Conservation (phyloP, 2,329 filamentous ascomycete genomes). For the Colletotrichum caudatum region DNA sequence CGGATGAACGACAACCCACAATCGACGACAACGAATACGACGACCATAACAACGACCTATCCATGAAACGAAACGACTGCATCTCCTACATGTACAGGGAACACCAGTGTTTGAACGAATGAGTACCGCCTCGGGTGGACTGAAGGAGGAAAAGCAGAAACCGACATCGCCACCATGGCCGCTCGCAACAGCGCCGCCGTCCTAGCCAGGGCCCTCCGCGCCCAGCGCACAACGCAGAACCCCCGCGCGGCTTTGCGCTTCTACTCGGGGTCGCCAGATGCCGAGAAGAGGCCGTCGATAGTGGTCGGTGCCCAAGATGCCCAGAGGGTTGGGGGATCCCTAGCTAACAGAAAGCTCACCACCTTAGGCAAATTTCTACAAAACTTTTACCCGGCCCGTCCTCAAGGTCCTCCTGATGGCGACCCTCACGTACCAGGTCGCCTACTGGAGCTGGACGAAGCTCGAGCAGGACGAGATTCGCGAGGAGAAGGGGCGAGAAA, state of each 20-base stretch:
- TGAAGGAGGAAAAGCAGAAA: background rate
- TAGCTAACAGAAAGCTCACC: conserved; percentile 1
- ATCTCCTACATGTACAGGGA: background rate
- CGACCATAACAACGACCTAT: conserved; percentile 4
- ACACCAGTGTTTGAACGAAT: background rate
- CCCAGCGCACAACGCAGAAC: conserved; percentile 22
- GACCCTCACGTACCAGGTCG: conserved; percentile 82
- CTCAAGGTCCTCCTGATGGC: conserved; percentile 80
- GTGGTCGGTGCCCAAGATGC: conserved; percentile 18
- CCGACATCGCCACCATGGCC: conserved; percentile 23
- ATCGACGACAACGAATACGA: conserved; percentile 13
- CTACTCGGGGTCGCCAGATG: conserved; percentile 30
- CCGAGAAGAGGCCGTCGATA: conserved; percentile 36
- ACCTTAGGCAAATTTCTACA: conserved; percentile 75
- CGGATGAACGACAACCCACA: background rate
- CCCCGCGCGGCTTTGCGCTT: conserved; percentile 9
- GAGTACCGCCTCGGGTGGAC: background rate
- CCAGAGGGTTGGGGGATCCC: background rate
- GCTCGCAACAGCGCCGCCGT: conserved; percentile 22
- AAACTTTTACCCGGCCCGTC: conserved; percentile 78
- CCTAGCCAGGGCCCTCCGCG: conserved; percentile 27
- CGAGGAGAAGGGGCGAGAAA: conserved; percentile 55
- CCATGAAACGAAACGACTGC: background rate
- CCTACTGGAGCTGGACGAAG: conserved; percentile 80
- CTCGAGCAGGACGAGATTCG: conserved; percentile 79